These are phyloP conservation scores for Yamadazyma atlantica DNA, from an alignment of 1,139 yeast species.

Conservation along the genomic window DNA sequence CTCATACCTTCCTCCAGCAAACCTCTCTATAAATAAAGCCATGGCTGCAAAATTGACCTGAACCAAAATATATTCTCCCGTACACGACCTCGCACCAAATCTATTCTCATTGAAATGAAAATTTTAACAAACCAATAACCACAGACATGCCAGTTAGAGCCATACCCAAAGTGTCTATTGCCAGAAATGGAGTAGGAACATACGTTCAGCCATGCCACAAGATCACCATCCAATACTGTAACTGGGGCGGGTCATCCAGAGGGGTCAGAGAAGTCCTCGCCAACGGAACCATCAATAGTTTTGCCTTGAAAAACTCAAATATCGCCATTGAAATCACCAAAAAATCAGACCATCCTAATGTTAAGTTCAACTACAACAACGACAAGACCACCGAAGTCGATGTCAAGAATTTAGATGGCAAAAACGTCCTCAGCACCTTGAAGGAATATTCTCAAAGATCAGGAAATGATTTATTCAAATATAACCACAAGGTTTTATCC, in stretches of 20 bases:
- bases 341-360: conserved; percentile 79
- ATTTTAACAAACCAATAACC: neutral
- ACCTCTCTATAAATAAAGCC: too few relatives aligned
- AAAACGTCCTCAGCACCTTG: conserved; percentile 59
- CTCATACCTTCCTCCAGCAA: too few relatives aligned
- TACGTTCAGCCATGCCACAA: conserved; percentile 74
- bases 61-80: too few relatives aligned
- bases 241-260: conserved; percentile 92
- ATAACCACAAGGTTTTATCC: conserved; percentile 71
- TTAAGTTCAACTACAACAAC: conserved; percentile 64
- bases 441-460: conserved; percentile 48
- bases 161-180: conserved; percentile 52
- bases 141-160: conserved; percentile 48
- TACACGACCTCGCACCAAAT: too few relatives aligned
- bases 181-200: conserved; percentile 82
- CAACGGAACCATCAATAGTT: conserved; percentile 49
- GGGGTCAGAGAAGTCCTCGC: conserved; percentile 75
- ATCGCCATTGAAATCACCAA: conserved; percentile 70
- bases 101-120: neutral
- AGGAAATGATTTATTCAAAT: conserved; percentile 43
- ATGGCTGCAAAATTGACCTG: too few relatives aligned
- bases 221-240: conserved; percentile 76
- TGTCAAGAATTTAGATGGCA: conserved; percentile 56
- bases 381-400: conserved; percentile 40
- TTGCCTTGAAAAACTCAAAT: conserved; percentile 62